Base-by-base conservation (phyloP, 495 filamentous ascomycete genomes). In the Penicillium pancosmium region DNA sequence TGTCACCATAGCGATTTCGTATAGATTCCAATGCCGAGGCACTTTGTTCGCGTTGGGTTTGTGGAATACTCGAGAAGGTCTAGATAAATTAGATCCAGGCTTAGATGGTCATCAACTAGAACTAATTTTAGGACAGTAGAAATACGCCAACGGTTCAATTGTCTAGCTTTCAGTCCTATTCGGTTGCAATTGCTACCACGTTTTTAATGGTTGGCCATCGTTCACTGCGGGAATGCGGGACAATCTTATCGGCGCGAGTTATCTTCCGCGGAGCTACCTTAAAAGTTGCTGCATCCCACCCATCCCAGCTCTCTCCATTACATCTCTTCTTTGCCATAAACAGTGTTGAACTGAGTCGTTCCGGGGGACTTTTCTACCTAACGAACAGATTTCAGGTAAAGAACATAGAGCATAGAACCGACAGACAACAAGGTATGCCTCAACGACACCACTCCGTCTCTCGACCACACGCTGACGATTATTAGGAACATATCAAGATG, bases 401-500 rank as follows among this genome's bases (percentile, higher is more conserved):
- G 27, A 7, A 31, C 27, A 8, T 4, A 31, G 27, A 31, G 1
- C 27, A 31, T 1, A 23, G 23, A 31, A 31, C 8, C 8, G 3
- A 31, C 8, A 31, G 27, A 31, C 23, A 23, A 31, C 27, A 40
- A 40, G 15, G 36, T 40, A 46, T 18, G 16, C 15, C 18, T n/a
- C 43, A 10, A 1, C 15, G 5, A 46, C 16, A 16, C 23, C 46
- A 9, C 7, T 12, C 21, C 5, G 21, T 4, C 46, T 9, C 10
- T 25, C 9, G 11, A 48, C 7, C 46, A 31, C 6, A 10, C 11
- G 16, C 59, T 65, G 40, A 65, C 47, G 23, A 47, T 15, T 1
- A 16, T 25, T 34, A 63, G 33, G 48, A 23, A 43, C 27, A 51
- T 6, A 44, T 25, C 40, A 60, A 41, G 35, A 98, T 98, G 94